Evolutionary conservation across 2,329 filamentous ascomycete genomes (phyloP).

Genomic region (Pseudocercospora eumusae): DNA sequence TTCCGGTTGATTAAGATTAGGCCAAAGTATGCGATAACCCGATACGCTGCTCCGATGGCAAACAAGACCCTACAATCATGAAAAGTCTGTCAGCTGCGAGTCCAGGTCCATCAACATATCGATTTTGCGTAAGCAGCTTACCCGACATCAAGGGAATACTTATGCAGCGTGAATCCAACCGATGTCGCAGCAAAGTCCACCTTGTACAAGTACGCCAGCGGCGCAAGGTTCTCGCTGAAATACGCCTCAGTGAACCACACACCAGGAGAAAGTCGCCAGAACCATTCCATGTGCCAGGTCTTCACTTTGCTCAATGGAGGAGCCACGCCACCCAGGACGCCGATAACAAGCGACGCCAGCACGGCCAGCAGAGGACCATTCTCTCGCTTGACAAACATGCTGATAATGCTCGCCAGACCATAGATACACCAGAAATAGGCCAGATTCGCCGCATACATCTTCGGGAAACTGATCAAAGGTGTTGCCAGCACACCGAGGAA

Average conservation of each 20-base stretch:
- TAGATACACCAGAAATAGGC: conserved; percentile 62
- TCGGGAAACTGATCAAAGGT: conserved; percentile 53
- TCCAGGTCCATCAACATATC: background rate
- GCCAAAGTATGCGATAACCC: conserved; percentile 33
- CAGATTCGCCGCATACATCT: conserved; percentile 55
- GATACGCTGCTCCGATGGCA: conserved; percentile 34
- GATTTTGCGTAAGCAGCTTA: background rate
- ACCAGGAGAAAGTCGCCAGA: conserved; percentile 57
- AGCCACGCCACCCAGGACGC: conserved; percentile 57
- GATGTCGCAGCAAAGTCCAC: conserved; percentile 49
- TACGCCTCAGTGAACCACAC: conserved; percentile 61
- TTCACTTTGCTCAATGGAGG: conserved; percentile 54
- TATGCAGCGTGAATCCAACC: conserved; percentile 52
- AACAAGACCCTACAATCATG: conserved; percentile 37
- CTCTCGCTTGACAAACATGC: conserved; percentile 58
- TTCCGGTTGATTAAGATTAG: conserved; percentile 32
- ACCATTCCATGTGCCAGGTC: conserved; percentile 54
- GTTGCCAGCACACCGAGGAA: conserved; percentile 53
- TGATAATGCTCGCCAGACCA: conserved; percentile 55
- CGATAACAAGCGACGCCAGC: conserved; percentile 56
- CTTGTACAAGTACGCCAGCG: conserved; percentile 55
- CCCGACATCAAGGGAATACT: conserved; percentile 47
- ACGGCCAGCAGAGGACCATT: conserved; percentile 60
- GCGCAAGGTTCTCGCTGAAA: conserved; percentile 54
- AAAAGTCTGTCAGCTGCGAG: background rate